Evolutionary conservation across 2,329 filamentous ascomycete species (phyloP), one percentile per base, ranked within the genome.

Genomic region (Trichoderma koningii): DNA sequence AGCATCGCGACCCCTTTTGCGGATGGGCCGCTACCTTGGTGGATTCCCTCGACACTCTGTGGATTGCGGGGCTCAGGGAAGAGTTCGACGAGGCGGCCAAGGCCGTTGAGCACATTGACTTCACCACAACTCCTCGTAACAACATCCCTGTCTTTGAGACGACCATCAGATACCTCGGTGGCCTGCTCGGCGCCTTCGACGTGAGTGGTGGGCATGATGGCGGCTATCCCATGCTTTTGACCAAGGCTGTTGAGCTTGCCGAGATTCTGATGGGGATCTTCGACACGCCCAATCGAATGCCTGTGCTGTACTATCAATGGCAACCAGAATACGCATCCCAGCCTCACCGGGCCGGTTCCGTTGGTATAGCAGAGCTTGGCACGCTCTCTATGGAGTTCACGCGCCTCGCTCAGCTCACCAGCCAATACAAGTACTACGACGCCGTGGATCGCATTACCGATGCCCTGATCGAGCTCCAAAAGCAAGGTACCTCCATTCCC

Each of bases 221-320:
- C 44, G 71, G 78, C 15, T 89, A 96, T 71, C 78, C 83, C 21
- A 81, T 89, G 26, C 81, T 96, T 12, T 81, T 96, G 38, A 85
- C 88, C 62, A 95, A 96, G 77, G 91, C 92, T 1, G 82, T 89
- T 42, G 89, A 94, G 76, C 84, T 95, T 28, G 92, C 87, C 45
- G 90, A 94, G 71, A 84, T 96, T 66, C 79, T 96, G 38, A 92
- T 93, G 80, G 87, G 89, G 61, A 85, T 90, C 4, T 96, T 96
- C 71, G 92, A 96, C 76, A 97, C 94, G 0, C 93, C 93, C 0
- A 97, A 98, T 75, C 87, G 92, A 70, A 96, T 98, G 91, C 93
- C 94, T 3, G 78, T 92, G 6, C 83, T 92, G 5, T 93, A 89
- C 76, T 96, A 94, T 77, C 80, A 83, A 68, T 97, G 90, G 91